Percentiles rank a stretch among this genome's conserved stretches.
phyloP scores from a whole-genome alignment of 495 filamentous ascomycete species.

The Podospora appendiculata region DNA sequence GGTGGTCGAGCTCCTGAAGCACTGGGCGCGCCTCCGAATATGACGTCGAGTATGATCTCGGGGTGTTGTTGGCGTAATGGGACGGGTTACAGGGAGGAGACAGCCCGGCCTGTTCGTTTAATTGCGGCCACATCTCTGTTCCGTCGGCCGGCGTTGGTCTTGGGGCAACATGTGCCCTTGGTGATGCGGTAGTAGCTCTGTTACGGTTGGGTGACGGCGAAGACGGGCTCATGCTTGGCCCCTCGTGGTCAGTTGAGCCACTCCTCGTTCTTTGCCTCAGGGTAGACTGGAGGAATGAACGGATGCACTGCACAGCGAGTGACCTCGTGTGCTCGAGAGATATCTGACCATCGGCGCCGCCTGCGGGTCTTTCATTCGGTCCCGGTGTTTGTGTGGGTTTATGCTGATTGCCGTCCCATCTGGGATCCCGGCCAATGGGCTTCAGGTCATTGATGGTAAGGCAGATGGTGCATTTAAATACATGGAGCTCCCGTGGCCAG shows the following conservation, averaged over 20 bases:
- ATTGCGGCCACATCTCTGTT: background rate
- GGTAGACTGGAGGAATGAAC: slow-evolving; percentile 12
- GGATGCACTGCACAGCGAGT: slow-evolving; percentile 22
- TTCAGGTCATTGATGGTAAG: slow-evolving; percentile 79
- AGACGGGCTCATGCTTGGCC: background rate
- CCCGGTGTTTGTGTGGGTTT: slow-evolving; percentile 1
- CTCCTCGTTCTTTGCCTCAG: slow-evolving; percentile 6
- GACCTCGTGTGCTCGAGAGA: slow-evolving; percentile 25
- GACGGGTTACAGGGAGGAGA: slow-evolving; percentile 10
- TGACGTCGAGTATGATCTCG: slow-evolving; percentile 32
- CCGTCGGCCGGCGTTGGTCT: background rate
- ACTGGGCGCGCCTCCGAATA: slow-evolving; percentile 26
- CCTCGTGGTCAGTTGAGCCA: background rate
- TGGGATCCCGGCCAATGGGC: slow-evolving; percentile 22
- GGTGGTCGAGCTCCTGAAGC: slow-evolving; percentile 4
- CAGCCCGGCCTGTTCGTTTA: background rate
- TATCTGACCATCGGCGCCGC: slow-evolving; percentile 4
- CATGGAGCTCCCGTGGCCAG: slow-evolving; percentile 69
- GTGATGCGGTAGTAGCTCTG: background rate
- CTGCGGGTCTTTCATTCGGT: too few species aligned
- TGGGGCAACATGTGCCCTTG: background rate
- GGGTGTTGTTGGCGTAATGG: slow-evolving; percentile 12
- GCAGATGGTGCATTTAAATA: slow-evolving; percentile 81
- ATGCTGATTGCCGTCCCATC: slow-evolving; percentile 1
- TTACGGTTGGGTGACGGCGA: background rate